Evolutionary conservation across 192 early-diverging fungal species (phyloP).

Genomic region (Linnemannia elongata): DNA sequence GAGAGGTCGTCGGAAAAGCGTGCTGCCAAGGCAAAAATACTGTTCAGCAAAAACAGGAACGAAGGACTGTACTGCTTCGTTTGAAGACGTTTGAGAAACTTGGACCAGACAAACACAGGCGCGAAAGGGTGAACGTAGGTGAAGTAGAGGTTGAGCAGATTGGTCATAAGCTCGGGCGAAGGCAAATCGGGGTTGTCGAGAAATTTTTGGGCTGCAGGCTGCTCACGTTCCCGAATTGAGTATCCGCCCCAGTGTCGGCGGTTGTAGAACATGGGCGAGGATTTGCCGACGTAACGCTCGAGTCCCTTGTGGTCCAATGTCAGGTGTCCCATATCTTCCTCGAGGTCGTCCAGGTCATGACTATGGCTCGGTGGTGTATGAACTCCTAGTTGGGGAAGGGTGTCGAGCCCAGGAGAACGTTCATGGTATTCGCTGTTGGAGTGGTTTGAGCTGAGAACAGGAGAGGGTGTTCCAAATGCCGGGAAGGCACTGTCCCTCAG

Average conservation of each 20-base stretch:
- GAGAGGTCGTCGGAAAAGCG: constrained; percentile 59
- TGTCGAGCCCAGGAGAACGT: constrained; percentile 21
- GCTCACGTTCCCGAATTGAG: constrained; percentile 58
- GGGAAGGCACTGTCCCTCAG: constrained; percentile 25
- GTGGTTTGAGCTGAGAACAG: constrained; percentile 37
- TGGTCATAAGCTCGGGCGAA: constrained; percentile 67
- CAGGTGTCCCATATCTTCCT: constrained; percentile 74
- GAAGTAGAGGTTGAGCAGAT: constrained; percentile 75
- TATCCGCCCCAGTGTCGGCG: constrained; percentile 60
- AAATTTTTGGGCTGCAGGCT: constrained; percentile 42
- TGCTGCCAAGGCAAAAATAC: constrained; percentile 68
- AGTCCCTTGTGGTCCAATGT: constrained; percentile 81
- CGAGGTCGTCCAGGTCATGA: constrained; percentile 58
- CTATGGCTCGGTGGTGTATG: constrained; percentile 56
- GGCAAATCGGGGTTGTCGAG: constrained; percentile 66
- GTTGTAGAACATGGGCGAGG: constrained; percentile 78
- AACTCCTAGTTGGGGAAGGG: constrained; percentile 21
- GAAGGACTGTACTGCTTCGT: constrained; percentile 53
- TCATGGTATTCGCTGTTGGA: constrained; percentile 25
- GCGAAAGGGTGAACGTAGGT: constrained; percentile 76
- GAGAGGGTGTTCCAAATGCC: constrained; percentile 42
- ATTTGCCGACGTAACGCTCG: constrained; percentile 77
- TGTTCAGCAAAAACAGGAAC: constrained; percentile 65
- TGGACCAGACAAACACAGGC: constrained; percentile 75
- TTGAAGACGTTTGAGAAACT: constrained; percentile 56